Percentiles rank a stretch among this genome's conserved stretches.
Evolutionary conservation across 169 alveolate genomes (phyloP).

Genomic region (Plasmodium sp.): DNA sequence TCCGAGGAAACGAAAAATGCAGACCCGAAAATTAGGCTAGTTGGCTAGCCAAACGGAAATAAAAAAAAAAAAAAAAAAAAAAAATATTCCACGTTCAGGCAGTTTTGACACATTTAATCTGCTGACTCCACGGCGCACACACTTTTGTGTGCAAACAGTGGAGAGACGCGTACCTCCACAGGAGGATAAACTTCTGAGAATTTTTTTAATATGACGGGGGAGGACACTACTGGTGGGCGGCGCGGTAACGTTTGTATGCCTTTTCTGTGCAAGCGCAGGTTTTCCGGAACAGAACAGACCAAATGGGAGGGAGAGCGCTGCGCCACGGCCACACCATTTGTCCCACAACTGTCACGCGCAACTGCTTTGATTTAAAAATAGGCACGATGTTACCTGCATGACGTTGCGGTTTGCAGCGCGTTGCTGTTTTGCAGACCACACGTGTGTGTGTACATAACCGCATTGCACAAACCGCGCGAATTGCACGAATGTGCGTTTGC

Average conservation of each 20-base stretch:
- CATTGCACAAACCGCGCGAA: too few relatives aligned
- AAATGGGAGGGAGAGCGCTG: neutral
- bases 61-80: neutral
- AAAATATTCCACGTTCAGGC: neutral
- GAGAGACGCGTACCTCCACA: neutral
- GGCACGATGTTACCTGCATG: neutral
- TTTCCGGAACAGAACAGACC: neutral
- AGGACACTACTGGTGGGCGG: neutral
- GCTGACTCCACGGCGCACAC: neutral
- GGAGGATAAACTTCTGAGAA: neutral
- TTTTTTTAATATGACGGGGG: neutral
- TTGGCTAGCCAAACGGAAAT: constrained; percentile 24
- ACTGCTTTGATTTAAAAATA: neutral
- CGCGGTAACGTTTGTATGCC: neutral
- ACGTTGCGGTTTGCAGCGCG: neutral
- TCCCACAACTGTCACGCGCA: neutral
- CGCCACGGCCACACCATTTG: neutral
- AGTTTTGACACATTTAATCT: neutral
- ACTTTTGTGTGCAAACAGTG: neutral
- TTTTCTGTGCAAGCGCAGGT: neutral
- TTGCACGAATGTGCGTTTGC: neutral
- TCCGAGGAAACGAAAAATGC: neutral
- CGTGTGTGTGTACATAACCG: neutral
- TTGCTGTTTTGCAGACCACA: neutral
- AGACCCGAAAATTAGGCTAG: constrained; percentile 8